Conservation (phyloP, 2,329 filamentous ascomycete genomes). For the Paecilomyces variotii region DNA sequence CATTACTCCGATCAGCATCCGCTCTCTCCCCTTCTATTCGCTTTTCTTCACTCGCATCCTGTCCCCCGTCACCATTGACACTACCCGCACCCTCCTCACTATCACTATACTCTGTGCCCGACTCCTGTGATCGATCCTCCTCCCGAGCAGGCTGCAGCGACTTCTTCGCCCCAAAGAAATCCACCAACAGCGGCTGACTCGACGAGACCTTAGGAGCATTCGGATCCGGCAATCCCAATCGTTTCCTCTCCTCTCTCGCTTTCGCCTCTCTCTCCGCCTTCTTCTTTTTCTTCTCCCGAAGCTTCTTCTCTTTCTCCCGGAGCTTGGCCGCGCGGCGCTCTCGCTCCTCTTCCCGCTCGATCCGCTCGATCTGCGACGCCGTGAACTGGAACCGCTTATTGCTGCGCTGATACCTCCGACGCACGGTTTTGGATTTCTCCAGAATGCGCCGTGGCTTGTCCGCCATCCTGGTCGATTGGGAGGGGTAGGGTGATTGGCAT, state of each 20-base stretch:
- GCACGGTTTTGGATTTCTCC: conserved; percentile 31
- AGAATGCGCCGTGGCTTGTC: conserved; percentile 23
- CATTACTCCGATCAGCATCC: background rate
- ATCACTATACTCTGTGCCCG: background rate
- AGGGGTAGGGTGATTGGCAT: background rate
- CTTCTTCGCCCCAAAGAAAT: conserved; percentile 18
- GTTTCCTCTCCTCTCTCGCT: conserved; percentile 25
- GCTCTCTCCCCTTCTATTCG: background rate
- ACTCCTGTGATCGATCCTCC: background rate
- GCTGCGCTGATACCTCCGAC: conserved; percentile 30
- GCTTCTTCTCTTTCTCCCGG: conserved; percentile 26
- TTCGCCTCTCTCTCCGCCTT: conserved; percentile 26
- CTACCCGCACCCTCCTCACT: conserved; percentile 2
- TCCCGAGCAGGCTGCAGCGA: background rate
- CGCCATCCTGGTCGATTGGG: conserved; percentile 17
- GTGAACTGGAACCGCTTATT: conserved; percentile 29
- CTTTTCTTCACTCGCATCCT: background rate
- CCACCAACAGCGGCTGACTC: conserved; percentile 27
- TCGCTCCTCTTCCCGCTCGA: conserved; percentile 36
- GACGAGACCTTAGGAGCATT: conserved; percentile 21
- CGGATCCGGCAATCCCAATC: conserved; percentile 24
- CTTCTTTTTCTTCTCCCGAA: conserved; percentile 26
- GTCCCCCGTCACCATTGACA: background rate
- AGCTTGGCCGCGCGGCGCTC: conserved; percentile 32
- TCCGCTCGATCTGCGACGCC: conserved; percentile 25